Conservation (phyloP, 106 monocot genomes). For the Chionographis japonica region DNA sequence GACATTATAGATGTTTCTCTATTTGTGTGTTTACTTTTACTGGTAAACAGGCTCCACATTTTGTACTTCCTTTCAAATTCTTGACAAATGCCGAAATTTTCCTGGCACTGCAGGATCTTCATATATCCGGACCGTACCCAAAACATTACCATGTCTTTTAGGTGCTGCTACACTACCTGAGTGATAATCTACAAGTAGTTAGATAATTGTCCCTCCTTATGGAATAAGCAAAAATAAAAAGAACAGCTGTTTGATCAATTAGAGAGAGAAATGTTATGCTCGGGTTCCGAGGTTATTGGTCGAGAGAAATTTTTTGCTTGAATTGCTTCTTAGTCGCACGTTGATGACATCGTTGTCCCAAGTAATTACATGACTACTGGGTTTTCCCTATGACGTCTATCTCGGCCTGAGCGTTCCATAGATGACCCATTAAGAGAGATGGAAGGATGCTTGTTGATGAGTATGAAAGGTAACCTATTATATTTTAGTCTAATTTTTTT, state of each 20-base stretch:
- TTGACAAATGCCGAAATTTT: no score
- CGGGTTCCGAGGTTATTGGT: slow-evolving; percentile 42
- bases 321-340: slow-evolving; percentile 31
- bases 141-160: slow-evolving; percentile 32
- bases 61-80: neutral
- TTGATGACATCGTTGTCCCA: slow-evolving; percentile 39
- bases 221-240: no score
- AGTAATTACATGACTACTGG: slow-evolving; percentile 20
- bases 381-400: slow-evolving; percentile 27
- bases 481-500: no score
- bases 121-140: slow-evolving; percentile 41
- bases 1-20: no score
- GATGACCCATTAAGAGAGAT: slow-evolving; percentile 56
- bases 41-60: neutral
- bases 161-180: slow-evolving; percentile 41
- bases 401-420: slow-evolving; percentile 39
- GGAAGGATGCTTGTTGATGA: slow-evolving; percentile 55
- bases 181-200: no score
- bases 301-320: slow-evolving; percentile 42
- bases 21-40: no score
- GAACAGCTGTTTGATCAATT: no score
- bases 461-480: slow-evolving; percentile 35
- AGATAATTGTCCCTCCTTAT: no score
- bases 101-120: slow-evolving; percentile 35
- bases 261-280: neutral